Evolutionary conservation across 2,329 filamentous ascomycete species (phyloP).

Genomic region (Teratosphaeria pseudoeucalypti): DNA sequence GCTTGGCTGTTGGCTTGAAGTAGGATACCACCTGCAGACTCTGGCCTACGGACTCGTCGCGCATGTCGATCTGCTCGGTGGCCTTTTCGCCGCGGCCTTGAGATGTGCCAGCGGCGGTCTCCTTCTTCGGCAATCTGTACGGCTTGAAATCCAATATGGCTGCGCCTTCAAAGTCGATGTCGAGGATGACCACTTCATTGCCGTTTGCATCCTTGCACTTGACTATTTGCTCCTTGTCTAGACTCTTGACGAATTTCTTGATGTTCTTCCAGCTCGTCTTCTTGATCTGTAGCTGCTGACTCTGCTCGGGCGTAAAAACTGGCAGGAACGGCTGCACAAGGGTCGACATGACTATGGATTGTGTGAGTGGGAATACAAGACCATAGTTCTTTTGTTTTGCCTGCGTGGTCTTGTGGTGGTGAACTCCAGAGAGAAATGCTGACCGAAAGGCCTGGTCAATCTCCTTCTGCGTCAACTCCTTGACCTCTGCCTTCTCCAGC

Average conservation of each 20-base stretch:
- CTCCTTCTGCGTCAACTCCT: conserved; percentile 47
- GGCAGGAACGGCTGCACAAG: conserved; percentile 58
- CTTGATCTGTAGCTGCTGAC: conserved; percentile 53
- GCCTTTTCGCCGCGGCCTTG: conserved; percentile 27
- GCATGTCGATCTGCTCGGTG: conserved; percentile 27
- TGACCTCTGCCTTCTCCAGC: conserved; percentile 20
- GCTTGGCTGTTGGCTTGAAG: conserved; percentile 47
- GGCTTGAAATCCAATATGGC: conserved; percentile 48
- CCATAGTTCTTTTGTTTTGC: conserved; percentile 42
- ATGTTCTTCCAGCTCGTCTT: conserved; percentile 62
- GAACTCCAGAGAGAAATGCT: conserved; percentile 53
- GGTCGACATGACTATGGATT: conserved; percentile 52
- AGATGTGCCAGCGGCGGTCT: conserved; percentile 31
- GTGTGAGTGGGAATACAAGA: conserved; percentile 52
- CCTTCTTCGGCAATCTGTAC: conserved; percentile 52
- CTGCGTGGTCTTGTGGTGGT: conserved; percentile 49
- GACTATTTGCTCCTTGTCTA: conserved; percentile 54
- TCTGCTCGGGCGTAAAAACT: conserved; percentile 44
- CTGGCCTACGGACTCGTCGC: conserved; percentile 35
- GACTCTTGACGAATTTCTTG: conserved; percentile 57
- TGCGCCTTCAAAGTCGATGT: conserved; percentile 53
- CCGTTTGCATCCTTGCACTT: conserved; percentile 56
- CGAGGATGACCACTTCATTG: conserved; percentile 52
- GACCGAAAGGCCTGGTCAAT: conserved; percentile 56
- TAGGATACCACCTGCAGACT: conserved; percentile 42